phyloP scores from a whole-genome alignment of 176 grass and related monocot genomes.

The Oryza meyeriana region DNA sequence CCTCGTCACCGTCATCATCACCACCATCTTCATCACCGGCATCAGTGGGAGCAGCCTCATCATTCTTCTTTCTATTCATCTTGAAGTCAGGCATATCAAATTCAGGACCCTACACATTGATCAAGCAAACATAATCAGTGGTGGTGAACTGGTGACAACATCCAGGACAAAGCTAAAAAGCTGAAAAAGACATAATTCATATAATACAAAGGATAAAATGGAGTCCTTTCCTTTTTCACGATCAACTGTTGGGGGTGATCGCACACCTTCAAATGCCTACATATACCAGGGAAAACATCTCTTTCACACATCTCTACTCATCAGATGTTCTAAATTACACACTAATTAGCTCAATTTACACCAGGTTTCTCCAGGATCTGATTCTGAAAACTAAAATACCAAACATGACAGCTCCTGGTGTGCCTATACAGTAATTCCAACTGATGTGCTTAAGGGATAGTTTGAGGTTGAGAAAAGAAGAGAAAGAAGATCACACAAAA shows the following conservation, averaged over 20 bases:
- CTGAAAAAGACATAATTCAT: neutral
- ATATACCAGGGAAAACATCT: neutral
- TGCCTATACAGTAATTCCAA: neutral
- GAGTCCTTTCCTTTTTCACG: neutral
- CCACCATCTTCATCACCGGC: conserved; percentile 53
- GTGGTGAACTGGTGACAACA: neutral
- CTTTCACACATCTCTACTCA: neutral
- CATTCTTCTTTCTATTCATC: conserved; percentile 27
- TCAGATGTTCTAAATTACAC: neutral
- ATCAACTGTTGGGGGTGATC: neutral
- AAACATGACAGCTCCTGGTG: neutral
- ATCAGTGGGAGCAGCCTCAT: conserved; percentile 48
- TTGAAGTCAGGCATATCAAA: conserved; percentile 37
- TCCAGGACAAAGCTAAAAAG: neutral
- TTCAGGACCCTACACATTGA: conserved; percentile 27
- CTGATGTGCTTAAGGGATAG: too few species aligned
- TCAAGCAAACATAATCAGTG: conserved; percentile 12
- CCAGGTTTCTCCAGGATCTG: neutral
- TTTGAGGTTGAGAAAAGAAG: too few species aligned
- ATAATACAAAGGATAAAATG: neutral
- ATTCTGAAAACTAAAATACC: neutral
- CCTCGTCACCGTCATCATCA: conserved; percentile 43
- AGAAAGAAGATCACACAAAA: too few species aligned
- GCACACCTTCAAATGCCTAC: neutral
- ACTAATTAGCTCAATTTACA: neutral